phyloP scores from a whole-genome alignment of 2,329 filamentous ascomycete genomes.

The Cercospora citrullina region DNA sequence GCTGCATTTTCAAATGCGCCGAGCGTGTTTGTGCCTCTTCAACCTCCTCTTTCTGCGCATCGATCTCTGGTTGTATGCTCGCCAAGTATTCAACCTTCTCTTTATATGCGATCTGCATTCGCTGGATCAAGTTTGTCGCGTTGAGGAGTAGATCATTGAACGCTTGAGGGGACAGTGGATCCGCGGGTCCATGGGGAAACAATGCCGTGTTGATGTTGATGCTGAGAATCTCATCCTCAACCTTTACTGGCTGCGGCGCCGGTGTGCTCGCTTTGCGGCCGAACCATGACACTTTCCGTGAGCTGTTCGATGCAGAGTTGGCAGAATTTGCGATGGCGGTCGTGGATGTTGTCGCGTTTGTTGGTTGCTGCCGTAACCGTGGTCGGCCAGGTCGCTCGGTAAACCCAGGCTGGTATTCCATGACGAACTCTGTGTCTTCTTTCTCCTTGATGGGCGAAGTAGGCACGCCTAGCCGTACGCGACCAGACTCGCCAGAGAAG shows the following conservation, averaged over 20 bases:
- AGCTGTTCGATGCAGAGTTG: constrained; percentile 3
- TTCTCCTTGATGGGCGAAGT: constrained; percentile 33
- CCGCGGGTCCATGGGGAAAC: constrained; percentile 53
- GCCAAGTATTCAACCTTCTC: constrained; percentile 52
- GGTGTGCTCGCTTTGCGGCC: constrained; percentile 29
- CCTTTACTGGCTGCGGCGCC: constrained; percentile 12
- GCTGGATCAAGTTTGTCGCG: constrained; percentile 56
- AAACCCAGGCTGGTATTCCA: constrained; percentile 40
- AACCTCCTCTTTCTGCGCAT: constrained; percentile 60
- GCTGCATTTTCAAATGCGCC: constrained; percentile 59
- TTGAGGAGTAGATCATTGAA: constrained; percentile 59
- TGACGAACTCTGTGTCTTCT: constrained; percentile 38
- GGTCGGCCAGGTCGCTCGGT: constrained; percentile 36
- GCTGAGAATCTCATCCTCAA: constrained; percentile 54
- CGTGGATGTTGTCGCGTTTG: constrained; percentile 13
- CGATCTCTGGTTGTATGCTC: constrained; percentile 56
- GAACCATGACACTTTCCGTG: constrained; percentile 37
- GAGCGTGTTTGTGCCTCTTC: constrained; percentile 60
- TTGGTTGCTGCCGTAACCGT: constrained; percentile 20
- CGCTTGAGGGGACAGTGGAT: constrained; percentile 53
- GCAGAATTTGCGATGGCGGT: not conserved
- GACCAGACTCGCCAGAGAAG: constrained; percentile 39
- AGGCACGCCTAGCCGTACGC: constrained; percentile 36
- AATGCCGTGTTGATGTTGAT: constrained; percentile 57
- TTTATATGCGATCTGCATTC: constrained; percentile 59